Base-by-base conservation (phyloP, 106 monocot genomes). In the Narthecium ossifragum region DNA sequence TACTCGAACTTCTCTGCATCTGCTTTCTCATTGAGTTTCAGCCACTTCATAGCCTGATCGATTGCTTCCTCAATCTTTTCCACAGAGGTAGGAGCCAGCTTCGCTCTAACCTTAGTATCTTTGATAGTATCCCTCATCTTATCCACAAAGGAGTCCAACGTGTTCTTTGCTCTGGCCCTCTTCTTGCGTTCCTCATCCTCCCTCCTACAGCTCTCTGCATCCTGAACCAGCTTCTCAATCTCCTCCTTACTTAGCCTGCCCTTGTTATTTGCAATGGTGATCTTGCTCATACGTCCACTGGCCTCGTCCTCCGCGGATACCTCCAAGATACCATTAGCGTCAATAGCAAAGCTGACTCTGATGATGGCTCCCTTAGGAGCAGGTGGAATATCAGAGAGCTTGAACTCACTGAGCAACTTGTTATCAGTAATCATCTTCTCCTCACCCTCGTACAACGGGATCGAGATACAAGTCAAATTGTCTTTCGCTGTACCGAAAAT, bases 201-300 rank as follows among this genome's bases (percentile, higher is more conserved):
- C 0, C 60, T 46, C 57, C 59, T 71, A 67, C 73, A 74, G 67
- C 50, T 65, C 63, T 72, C 71, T 0, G 79, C 83, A 28, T 82
- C 78, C 40, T 78, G 70, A 43, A 87, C 83, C 88, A 83, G 79
- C 69, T 73, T 83, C 73, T 83, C 88, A 25, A 83, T 83, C 22
- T 83, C 83, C n/a, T 82, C 75, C 65, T 82, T 87, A 69, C 74
- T 78, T 48, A 79, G 60, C 57, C 82, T 37, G 0, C 87, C 82
- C 65, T 79, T 87, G 52, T 75, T 75, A 12, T 83, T 83, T 23
- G 82, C 79, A 34, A 88, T 83, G 11, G 79, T 88, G 67, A 88
- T 88, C 75, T 79, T 88, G 69, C 83, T 88, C 72, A 79, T 75
- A 65, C 64, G 76, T 2, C 76, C 72, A 0, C 72, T 76, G 22